phyloP scores from a whole-genome alignment of 1,139 yeast genomes.

The Debaryomyces singareniensis region DNA sequence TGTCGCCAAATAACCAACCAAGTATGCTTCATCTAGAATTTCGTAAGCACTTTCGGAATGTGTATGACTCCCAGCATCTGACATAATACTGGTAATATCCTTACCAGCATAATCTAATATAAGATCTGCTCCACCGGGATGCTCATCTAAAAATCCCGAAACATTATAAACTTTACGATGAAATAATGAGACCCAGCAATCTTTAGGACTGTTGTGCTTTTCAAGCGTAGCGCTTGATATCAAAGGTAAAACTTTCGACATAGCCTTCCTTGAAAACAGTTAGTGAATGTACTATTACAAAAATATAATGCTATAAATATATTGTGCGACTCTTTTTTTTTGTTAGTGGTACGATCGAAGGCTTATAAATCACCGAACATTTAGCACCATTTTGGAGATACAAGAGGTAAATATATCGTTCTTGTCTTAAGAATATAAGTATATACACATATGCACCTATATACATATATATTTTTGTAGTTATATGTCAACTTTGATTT shows the following conservation, averaged over 20 bases:
- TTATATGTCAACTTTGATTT: too few species aligned
- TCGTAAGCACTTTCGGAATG: slow-evolving; percentile 88
- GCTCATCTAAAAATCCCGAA: slow-evolving; percentile 69
- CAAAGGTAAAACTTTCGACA: slow-evolving; percentile 28
- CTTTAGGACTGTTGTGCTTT: slow-evolving; percentile 42
- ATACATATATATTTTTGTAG: too few species aligned
- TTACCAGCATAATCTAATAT: slow-evolving; percentile 75
- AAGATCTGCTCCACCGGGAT: slow-evolving; percentile 82
- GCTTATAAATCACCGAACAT: too few species aligned
- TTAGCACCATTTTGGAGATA: too few species aligned
- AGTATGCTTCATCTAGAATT: slow-evolving; percentile 70
- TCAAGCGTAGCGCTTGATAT: slow-evolving; percentile 34
- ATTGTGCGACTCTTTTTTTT: background rate
- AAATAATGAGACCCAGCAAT: slow-evolving; percentile 76
- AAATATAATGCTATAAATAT: too few species aligned
- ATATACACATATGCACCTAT: too few species aligned
- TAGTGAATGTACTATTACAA: too few species aligned
- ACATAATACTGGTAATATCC: slow-evolving; percentile 74
- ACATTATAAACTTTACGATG: slow-evolving; percentile 77
- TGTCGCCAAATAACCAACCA: slow-evolving; percentile 43
- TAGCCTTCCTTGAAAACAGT: slow-evolving; percentile 5
- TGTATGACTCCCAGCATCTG: slow-evolving; percentile 61
- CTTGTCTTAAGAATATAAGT: too few species aligned
- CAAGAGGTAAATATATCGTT: too few species aligned
- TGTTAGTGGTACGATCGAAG: too few species aligned